A percentile compares a stretch with the other conserved stretches of the same genome.
Conservation (phyloP, 306 rosid genomes). For the Gynostemma pentaphyllum region DNA sequence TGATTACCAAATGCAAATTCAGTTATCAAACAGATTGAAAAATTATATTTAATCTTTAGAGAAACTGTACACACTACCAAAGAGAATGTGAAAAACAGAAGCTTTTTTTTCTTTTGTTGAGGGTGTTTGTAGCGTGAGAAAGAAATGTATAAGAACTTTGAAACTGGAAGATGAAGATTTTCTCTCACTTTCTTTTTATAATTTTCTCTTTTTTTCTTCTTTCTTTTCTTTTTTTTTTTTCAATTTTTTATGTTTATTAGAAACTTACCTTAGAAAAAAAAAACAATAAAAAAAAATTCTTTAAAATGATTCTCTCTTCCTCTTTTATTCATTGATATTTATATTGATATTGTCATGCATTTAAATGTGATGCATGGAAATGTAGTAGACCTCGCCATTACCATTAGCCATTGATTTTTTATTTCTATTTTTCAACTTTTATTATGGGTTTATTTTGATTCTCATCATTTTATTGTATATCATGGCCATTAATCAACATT, state of each 20-base stretch:
- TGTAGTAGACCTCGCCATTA: background rate
- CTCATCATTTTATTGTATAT: background rate
- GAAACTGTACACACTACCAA: conserved; percentile 30
- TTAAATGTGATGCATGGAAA: background rate
- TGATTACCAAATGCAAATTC: conserved; percentile 68
- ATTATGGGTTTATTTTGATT: background rate
- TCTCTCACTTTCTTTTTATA: conserved; percentile 8
- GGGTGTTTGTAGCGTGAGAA: conserved; percentile 38
- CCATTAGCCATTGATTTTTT: background rate
- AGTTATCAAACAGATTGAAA: conserved; percentile 51
- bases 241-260: background rate
- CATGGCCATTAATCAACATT: background rate
- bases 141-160: conserved; percentile 54
- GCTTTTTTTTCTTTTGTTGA: too few relatives aligned
- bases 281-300: background rate
- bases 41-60: conserved; percentile 22
- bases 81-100: conserved; percentile 45
- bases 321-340: background rate
- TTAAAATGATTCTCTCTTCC: background rate
- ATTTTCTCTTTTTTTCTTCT: background rate
- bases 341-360: background rate
- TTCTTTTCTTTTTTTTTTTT: background rate
- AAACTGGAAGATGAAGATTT: conserved; percentile 38
- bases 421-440: background rate
- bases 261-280: background rate